Evolutionary conservation across 495 filamentous ascomycete genomes (phyloP).

Genomic region (Talaromyces ruber): DNA sequence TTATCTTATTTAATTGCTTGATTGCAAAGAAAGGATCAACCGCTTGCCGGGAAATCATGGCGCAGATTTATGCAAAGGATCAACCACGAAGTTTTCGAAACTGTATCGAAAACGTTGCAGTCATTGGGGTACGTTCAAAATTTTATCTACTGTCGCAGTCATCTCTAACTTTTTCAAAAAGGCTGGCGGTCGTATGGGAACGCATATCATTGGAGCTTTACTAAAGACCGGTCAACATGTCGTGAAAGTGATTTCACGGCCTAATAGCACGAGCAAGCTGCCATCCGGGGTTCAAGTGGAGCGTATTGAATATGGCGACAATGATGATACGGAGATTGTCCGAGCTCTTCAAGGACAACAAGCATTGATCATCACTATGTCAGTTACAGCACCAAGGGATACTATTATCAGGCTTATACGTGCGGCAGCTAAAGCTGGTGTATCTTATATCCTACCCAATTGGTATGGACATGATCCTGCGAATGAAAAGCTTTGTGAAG

Average conservation of each 20-base stretch:
- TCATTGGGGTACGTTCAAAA: slow-evolving; percentile 33
- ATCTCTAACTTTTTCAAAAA: neutral
- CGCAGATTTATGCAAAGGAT: slow-evolving; percentile 14
- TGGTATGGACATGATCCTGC: slow-evolving; percentile 36
- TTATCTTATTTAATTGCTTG: too few species aligned
- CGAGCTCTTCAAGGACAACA: slow-evolving; percentile 42
- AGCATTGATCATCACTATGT: slow-evolving; percentile 51
- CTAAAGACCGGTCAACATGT: slow-evolving; percentile 41
- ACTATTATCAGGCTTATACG: slow-evolving; percentile 40
- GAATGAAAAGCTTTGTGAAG: slow-evolving; percentile 25
- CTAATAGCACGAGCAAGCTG: slow-evolving; percentile 25
- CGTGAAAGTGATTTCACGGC: slow-evolving; percentile 43
- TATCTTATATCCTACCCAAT: slow-evolving; percentile 56
- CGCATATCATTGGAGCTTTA: slow-evolving; percentile 39
- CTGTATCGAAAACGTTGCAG: slow-evolving; percentile 33
- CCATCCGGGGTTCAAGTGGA: slow-evolving; percentile 32
- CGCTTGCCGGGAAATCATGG: neutral
- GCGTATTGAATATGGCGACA: slow-evolving; percentile 39
- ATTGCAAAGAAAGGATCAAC: too few species aligned
- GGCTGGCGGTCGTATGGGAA: slow-evolving; percentile 48
- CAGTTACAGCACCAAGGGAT: slow-evolving; percentile 24
- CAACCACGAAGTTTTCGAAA: slow-evolving; percentile 31
- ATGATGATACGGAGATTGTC: slow-evolving; percentile 24
- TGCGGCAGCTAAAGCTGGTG: slow-evolving; percentile 53
- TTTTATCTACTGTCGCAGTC: neutral